Conservation (phyloP, 2,329 filamentous ascomycete genomes). For the Fusarium algeriense region DNA sequence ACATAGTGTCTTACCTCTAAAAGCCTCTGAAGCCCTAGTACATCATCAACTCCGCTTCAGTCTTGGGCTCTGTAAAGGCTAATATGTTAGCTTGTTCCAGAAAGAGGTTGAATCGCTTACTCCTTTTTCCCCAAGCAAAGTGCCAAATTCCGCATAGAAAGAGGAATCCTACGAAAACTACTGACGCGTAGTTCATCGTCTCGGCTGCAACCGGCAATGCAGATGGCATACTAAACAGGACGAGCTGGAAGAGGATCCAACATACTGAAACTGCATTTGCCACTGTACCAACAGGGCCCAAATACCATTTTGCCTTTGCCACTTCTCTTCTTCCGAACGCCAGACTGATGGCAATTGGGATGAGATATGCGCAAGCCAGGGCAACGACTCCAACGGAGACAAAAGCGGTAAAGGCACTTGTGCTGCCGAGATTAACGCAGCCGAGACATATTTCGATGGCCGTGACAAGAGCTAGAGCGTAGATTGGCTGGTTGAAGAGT, state of each 20-base stretch:
- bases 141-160: not conserved
- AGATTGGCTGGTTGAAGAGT: not conserved
- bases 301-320: not conserved
- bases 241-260: not conserved
- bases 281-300: not conserved
- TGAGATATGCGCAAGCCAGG: not conserved
- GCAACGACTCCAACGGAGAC: not conserved
- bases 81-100: not conserved
- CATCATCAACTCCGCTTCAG: not conserved
- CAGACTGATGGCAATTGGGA: not conserved
- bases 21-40: not conserved
- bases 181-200: not conserved
- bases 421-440: not conserved
- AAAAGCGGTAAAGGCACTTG: constrained; percentile 6
- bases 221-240: not conserved
- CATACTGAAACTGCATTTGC: not conserved
- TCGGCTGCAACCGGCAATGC: not conserved
- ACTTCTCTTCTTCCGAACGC: not conserved
- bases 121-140: not conserved
- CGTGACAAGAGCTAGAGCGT: not conserved
- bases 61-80: not conserved
- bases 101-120: not conserved
- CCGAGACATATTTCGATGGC: not conserved
- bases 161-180: not conserved
- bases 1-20: not conserved